These are phyloP conservation scores for Lojkania enalia DNA, from an alignment of 2,329 filamentous ascomycete species.

Conservation along the genomic window DNA sequence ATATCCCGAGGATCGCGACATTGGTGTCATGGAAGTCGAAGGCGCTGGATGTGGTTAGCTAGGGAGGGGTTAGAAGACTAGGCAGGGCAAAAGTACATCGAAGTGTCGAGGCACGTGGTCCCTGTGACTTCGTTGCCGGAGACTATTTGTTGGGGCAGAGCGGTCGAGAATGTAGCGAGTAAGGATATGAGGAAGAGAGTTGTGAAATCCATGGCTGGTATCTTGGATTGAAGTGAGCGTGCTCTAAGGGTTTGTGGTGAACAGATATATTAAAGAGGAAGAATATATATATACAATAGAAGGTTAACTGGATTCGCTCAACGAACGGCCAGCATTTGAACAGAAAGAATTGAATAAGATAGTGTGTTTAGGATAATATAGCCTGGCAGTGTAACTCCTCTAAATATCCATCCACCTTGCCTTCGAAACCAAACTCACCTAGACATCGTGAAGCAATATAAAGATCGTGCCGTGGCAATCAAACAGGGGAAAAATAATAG, in stretches of 20 bases:
- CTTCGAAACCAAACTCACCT: neutral
- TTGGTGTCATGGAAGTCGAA: slow-evolving; percentile 27
- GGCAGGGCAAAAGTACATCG: slow-evolving; percentile 34
- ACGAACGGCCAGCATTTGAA: slow-evolving; percentile 11
- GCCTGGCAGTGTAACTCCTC: neutral
- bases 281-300: neutral
- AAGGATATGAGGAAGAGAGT: slow-evolving; percentile 10
- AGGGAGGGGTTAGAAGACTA: neutral
- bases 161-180: slow-evolving; percentile 1
- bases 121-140: slow-evolving; percentile 33
- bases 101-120: slow-evolving; percentile 38
- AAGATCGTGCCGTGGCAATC: slow-evolving; percentile 17
- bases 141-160: slow-evolving; percentile 20
- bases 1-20: slow-evolving; percentile 55
- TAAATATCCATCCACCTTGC: neutral
- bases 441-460: neutral
- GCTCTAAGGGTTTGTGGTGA: no score
- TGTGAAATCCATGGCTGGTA: slow-evolving; percentile 12
- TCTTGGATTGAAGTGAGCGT: neutral
- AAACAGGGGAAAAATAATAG: slow-evolving; percentile 12
- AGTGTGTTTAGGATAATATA: neutral
- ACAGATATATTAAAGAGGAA: neutral
- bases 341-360: neutral
- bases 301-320: slow-evolving; percentile 13
- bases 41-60: slow-evolving; percentile 7